Percentiles rank a stretch among this genome's conserved stretches.
phyloP scores from a whole-genome alignment of 2,329 filamentous ascomycete species.

The Diaporthe batatas region DNA sequence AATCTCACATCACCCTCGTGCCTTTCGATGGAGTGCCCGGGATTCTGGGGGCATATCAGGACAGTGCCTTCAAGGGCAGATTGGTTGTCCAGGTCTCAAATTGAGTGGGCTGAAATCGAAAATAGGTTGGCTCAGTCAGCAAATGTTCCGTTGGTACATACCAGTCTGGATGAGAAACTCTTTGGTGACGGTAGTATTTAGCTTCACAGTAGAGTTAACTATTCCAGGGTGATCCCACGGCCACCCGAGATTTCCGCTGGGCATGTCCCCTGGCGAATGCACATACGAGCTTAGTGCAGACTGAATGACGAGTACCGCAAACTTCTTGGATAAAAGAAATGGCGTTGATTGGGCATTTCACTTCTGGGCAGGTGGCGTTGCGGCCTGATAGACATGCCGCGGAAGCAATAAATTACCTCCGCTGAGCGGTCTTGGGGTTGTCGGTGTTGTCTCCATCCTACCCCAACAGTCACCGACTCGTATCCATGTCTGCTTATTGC shows the following conservation, averaged over 20 bases:
- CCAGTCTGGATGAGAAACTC: not conserved
- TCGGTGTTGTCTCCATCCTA: not conserved
- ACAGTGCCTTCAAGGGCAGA: constrained; percentile 25
- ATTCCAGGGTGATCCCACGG: too few species aligned
- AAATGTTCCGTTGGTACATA: not conserved
- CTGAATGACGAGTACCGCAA: not conserved
- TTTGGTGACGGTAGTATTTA: not conserved
- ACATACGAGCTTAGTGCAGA: not conserved
- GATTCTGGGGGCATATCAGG: constrained; percentile 7
- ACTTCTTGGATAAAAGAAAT: not conserved
- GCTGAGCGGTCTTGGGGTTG: not conserved
- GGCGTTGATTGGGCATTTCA: too few species aligned
- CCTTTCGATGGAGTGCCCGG: not conserved
- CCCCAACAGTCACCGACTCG: not conserved
- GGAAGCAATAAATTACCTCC: too few species aligned
- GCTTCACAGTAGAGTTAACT: not conserved
- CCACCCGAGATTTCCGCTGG: too few species aligned
- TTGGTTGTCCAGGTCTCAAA: constrained; percentile 9
- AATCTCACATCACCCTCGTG: constrained; percentile 8
- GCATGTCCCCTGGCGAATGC: not conserved
- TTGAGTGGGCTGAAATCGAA: not conserved
- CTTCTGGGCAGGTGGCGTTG: not conserved
- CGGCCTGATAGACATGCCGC: not conserved
- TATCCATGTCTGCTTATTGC: not conserved
- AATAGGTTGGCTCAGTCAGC: too few species aligned